Conservation (phyloP, 2,329 filamentous ascomycete genomes). For the Botryotinia convoluta region DNA sequence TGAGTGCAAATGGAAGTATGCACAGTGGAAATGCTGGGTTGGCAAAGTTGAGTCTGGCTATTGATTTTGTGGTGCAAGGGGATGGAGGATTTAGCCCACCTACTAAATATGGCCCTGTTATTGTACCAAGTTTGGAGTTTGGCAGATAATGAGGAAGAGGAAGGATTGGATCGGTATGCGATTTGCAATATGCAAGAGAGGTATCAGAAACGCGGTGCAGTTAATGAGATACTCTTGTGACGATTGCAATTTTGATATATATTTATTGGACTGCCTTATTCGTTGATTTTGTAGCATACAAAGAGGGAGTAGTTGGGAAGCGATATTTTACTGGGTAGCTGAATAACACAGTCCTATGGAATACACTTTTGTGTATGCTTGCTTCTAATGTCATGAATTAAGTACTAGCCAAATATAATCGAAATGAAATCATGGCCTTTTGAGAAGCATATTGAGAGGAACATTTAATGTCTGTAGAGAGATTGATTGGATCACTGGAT, state of each 20-base stretch:
- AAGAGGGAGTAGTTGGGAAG: slow-evolving; percentile 28
- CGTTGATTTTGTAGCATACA: slow-evolving; percentile 22
- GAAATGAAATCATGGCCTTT: neutral
- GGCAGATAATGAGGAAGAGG: slow-evolving; percentile 49
- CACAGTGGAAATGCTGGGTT: slow-evolving; percentile 45
- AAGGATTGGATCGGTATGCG: neutral
- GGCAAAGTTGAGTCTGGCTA: slow-evolving; percentile 76
- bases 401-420: neutral
- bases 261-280: neutral
- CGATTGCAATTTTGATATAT: neutral
- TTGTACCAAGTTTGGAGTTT: slow-evolving; percentile 82
- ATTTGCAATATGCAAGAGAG: neutral
- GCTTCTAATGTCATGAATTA: neutral
- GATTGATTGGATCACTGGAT: neutral
- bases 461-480: neutral
- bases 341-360: neutral
- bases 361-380: neutral
- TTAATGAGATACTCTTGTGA: neutral
- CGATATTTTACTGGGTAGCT: neutral
- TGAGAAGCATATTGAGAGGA: neutral
- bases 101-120: slow-evolving; percentile 95
- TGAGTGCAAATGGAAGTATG: slow-evolving; percentile 34
- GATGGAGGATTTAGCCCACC: slow-evolving; percentile 77
- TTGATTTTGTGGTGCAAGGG: slow-evolving; percentile 95
- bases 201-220: neutral